These are phyloP conservation scores for Penicillium sclerotigenum DNA, from an alignment of 2,329 filamentous ascomycete genomes.

Conservation along the genomic window DNA sequence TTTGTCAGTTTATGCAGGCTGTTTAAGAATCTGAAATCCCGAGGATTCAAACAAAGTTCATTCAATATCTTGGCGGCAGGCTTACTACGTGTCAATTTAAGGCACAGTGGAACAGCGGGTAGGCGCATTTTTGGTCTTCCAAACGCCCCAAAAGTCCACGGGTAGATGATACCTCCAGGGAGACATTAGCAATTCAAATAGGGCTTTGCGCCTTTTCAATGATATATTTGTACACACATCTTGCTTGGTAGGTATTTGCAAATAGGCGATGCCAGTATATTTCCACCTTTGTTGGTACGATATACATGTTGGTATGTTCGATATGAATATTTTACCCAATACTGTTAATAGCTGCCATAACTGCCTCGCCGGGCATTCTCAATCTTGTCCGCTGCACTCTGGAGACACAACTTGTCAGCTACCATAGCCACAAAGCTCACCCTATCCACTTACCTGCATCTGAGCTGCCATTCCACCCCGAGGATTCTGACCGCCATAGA, in stretches of 20 bases:
- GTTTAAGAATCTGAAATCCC: neutral
- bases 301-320: neutral
- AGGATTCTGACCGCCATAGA: slow-evolving; percentile 33
- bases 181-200: neutral
- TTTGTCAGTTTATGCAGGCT: neutral
- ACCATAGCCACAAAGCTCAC: neutral
- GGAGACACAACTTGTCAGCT: slow-evolving; percentile 6
- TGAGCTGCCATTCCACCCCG: slow-evolving; percentile 32
- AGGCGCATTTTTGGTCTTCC: neutral
- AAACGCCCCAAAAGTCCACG: neutral
- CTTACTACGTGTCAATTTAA: neutral
- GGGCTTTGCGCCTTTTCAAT: neutral
- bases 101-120: neutral
- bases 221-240: neutral
- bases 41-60: neutral
- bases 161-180: neutral
- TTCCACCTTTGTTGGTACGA: neutral
- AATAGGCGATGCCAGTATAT: neutral
- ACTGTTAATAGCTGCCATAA: neutral
- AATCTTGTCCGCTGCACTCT: slow-evolving; percentile 38
- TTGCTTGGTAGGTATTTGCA: neutral
- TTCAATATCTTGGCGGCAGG: neutral
- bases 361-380: slow-evolving; percentile 25
- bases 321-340: neutral
- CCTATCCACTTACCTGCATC: slow-evolving; percentile 31